Percentiles rank a stretch among this genome's conserved stretches.
Conservation (phyloP, 257 asterid genomes). For the Solanum habrochaites region DNA sequence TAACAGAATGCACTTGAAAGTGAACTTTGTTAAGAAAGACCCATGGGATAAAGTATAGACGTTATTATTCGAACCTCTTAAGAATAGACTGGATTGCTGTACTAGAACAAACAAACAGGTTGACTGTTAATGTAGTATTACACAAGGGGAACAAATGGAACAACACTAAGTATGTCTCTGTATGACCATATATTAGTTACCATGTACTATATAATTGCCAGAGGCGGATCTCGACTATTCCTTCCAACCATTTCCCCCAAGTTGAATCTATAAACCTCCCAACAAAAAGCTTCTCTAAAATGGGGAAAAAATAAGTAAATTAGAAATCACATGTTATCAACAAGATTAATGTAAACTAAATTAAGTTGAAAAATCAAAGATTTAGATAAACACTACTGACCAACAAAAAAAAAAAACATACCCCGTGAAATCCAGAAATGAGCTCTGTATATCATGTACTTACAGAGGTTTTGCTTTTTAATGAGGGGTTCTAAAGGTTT, state of each 20-base stretch:
- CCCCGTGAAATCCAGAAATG: not conserved
- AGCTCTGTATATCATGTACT: not conserved
- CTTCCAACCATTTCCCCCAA: not conserved
- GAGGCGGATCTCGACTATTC: not conserved
- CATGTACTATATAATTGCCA: not conserved
- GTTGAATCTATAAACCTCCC: not conserved
- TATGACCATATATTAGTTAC: not conserved
- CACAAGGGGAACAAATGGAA: not conserved
- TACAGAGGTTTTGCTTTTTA: no score
- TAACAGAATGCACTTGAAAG: not conserved
- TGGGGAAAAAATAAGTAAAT: no score
- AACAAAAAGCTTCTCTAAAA: not conserved
- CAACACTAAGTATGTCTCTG: not conserved
- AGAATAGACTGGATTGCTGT: not conserved
- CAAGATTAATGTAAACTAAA: not conserved
- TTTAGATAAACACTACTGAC: not conserved
- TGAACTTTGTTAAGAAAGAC: not conserved
- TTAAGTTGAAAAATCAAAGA: not conserved
- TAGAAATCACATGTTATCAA: not conserved
- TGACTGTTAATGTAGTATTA: not conserved
- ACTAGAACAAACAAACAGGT: not conserved
- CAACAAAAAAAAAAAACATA: not conserved
- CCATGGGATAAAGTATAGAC: not conserved
- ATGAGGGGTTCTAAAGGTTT: no score
- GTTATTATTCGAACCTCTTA: not conserved